Evolutionary conservation across 2,329 filamentous ascomycete species (phyloP), one percentile per base, ranked within the genome.

Genomic region (Microdochium bolleyi): DNA sequence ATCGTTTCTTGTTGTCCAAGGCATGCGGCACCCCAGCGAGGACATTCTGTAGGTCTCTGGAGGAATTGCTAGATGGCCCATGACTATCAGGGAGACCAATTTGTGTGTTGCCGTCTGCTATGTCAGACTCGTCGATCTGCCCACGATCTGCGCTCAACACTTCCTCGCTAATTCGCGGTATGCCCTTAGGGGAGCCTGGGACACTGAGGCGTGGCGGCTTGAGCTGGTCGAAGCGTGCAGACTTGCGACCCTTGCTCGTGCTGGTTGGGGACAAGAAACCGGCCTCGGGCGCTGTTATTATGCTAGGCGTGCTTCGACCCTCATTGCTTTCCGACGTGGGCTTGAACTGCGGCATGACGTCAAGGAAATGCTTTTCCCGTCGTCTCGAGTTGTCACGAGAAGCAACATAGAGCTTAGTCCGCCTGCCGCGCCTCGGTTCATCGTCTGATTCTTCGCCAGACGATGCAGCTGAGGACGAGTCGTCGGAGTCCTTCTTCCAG

Each of bases 201-300:
- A 77, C 63, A 55, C 80, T 75, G 52, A 79, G 75, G 14, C 67
- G 70, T 0, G 75, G 74, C 7, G 75, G 76, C 55, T 77, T 80
- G 11, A 77, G 69, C 8, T 70, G 62, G 19, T 80, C 74, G 49
- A 75, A 74, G 10, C 73, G 71, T 0, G 72, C 67, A 2, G 75
- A 74, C 48, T 70, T 72, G 1, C 65, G 68, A 5, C 16, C 41
- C 19, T 46, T 46, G n/a, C 16, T 13, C 9, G 19, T 3, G 19
- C 19, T 22, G 41, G 41, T 22, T 11, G 41, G 19, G 2, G 41
- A 46, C 41, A 46, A 21, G 41, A 46, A 46, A 19, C 41, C 41
- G 5, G n/a, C 9, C 62, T 25, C 61, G 64, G 21, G 68, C 64
- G 3, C 64, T 38, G 48, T 53, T 51, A 49, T 46, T 51, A 24